A percentile compares a stretch with the other conserved stretches of the same genome.
phyloP scores from a whole-genome alignment of 2,329 filamentous ascomycete species.

The Emmonsiellopsis sp. region DNA sequence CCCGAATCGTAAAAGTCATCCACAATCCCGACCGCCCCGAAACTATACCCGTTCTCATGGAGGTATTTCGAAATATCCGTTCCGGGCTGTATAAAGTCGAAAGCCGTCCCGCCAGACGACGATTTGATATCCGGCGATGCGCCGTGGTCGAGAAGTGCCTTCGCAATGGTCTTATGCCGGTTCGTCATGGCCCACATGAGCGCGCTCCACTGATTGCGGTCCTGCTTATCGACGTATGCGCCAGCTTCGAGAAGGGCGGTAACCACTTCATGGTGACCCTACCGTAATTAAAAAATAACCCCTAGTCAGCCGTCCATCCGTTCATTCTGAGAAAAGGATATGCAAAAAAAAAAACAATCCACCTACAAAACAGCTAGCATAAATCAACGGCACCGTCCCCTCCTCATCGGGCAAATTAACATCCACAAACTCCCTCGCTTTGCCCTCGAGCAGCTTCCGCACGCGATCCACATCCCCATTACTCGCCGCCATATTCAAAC shows the following conservation, averaged over 20 bases:
- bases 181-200: conserved; percentile 99
- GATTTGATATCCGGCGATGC: conserved; percentile 96
- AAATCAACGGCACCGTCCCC: conserved; percentile 91
- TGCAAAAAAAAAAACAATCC: neutral
- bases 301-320: neutral
- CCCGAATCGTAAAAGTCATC: conserved; percentile 94
- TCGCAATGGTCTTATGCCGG: conserved; percentile 89
- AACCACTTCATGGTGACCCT: conserved; percentile 87
- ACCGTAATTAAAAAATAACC: conserved; percentile 7
- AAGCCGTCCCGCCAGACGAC: conserved; percentile 82
- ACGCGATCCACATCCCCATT: conserved; percentile 87
- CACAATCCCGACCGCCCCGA: conserved; percentile 33
- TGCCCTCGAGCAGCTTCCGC: conserved; percentile 62
- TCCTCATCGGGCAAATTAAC: conserved; percentile 86
- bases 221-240: conserved; percentile 82
- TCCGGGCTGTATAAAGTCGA: conserved; percentile 90
- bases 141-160: conserved; percentile 81
- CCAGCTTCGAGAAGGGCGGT: conserved; percentile 74
- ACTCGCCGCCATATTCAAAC: conserved; percentile 88
- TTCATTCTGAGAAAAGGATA: neutral
- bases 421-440: conserved; percentile 66
- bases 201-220: conserved; percentile 93
- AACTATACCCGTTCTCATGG: conserved; percentile 81
- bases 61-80: conserved; percentile 96
- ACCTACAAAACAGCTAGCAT: conserved; percentile 91